Evolutionary conservation across 2,329 filamentous ascomycete genomes (phyloP), one percentile per base, ranked within the genome.

Genomic region (Fusarium musae): DNA sequence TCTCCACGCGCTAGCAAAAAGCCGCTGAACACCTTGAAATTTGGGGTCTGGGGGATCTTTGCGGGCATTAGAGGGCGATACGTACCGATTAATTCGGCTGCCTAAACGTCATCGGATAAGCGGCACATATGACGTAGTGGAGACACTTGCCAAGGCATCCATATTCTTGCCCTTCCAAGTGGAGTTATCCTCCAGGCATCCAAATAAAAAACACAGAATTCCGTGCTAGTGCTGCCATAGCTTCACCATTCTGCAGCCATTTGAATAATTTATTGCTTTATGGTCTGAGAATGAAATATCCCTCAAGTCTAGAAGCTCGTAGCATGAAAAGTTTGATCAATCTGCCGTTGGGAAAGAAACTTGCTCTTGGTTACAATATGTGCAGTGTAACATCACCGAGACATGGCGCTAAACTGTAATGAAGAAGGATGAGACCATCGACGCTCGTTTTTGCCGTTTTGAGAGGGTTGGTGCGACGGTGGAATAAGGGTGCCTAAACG

Each of bases 21-120:
- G 66, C 66, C 65, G 36, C 66, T 69, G 50, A 58, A 16, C 58
- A 57, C 40, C 28, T 64, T 42, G 23, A 67, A 62, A 69, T 46
- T 69, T 69, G 64, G 64, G 53, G 64, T 67, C 40, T 63, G 23
- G 42, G 42, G 46, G 34, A 32, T n/a, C n/a, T 61, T 34, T 11
- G 34, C 26, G 26, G 26, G 26, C 26, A 26, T 26, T 26, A 26
- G 26, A 26, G 26, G 26, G 17, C 36, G 2, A 37, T 69, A 69
- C 65, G 66, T 69, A 65, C 44, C 50, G 9, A 46, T 69, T 69
- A 39, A 69, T 69, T 69, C 66, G 65, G 66, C 65, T 69, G 66
- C 66, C 66, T 69, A 69, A 69, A 69, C 59, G 59, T 69, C 44
- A 59, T 69, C 66, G 66, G 66, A 34, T 69, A 69, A 69, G 23